phyloP scores from a whole-genome alignment of 2,329 filamentous ascomycete species.

The Ophidiomyces ophidiicola region DNA sequence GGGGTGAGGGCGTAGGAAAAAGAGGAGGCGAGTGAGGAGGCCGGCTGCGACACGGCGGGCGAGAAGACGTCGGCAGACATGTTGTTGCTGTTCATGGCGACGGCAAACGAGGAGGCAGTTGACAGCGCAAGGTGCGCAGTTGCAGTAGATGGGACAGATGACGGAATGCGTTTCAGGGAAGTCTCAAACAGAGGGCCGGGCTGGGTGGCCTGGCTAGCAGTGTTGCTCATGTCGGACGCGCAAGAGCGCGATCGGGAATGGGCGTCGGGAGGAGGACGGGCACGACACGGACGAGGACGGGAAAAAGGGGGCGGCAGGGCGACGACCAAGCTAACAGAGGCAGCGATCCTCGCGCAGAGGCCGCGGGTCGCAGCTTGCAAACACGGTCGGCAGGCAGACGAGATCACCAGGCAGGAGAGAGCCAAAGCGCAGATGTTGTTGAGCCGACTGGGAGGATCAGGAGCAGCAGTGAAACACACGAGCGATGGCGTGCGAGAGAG shows the following conservation, averaged over 20 bases:
- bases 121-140: constrained; percentile 13
- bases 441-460: too few relatives aligned
- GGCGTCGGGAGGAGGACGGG: neutral
- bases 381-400: too few relatives aligned
- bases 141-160: constrained; percentile 5
- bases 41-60: constrained; percentile 26
- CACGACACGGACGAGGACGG: neutral
- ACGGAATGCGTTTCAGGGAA: constrained; percentile 12
- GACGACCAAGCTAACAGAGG: neutral
- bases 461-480: too few relatives aligned
- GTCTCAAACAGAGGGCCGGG: constrained; percentile 11
- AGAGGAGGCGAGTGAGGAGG: constrained; percentile 24
- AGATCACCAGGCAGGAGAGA: too few relatives aligned
- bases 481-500: too few relatives aligned
- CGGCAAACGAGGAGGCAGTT: constrained; percentile 25
- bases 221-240: constrained; percentile 3
- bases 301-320: neutral
- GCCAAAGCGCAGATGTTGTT: too few relatives aligned
- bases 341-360: constrained; percentile 14
- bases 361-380: constrained; percentile 9
- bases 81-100: constrained; percentile 28
- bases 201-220: constrained; percentile 11
- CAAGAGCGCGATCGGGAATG: neutral
- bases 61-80: constrained; percentile 35
- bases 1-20: constrained; percentile 31